phyloP scores from a whole-genome alignment of 108 stramenopile genomes.

The Cylindrotheca closterium region DNA sequence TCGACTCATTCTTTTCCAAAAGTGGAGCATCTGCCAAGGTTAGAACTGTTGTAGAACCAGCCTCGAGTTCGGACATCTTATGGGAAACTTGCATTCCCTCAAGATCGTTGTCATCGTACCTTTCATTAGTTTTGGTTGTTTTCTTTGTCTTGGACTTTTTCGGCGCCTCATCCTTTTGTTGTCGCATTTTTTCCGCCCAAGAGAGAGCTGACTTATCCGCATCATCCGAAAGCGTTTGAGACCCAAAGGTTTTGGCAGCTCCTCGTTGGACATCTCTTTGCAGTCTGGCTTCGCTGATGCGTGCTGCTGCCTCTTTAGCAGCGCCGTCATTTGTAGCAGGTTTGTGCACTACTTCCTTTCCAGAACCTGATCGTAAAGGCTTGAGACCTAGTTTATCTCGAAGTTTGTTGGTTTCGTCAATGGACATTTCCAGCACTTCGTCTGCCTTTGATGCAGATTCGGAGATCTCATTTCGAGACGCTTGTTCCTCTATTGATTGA shows the following conservation, averaged over 20 bases:
- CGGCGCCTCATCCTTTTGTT: conserved; percentile 15
- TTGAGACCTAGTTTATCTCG: conserved; percentile 66
- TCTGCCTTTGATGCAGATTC: conserved; percentile 8
- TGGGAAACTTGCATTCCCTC: conserved; percentile 74
- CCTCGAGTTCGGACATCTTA: conserved; percentile 46
- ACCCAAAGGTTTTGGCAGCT: conserved; percentile 27
- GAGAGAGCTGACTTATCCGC: conserved; percentile 34
- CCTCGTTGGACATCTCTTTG: conserved; percentile 51
- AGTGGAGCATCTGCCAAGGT: conserved; percentile 72
- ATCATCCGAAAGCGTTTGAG: conserved; percentile 29
- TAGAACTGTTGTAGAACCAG: conserved; percentile 65
- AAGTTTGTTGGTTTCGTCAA: conserved; percentile 80
- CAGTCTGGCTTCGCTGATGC: conserved; percentile 59
- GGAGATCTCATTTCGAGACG: neutral
- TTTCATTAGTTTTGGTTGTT: conserved; percentile 9
- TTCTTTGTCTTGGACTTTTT: conserved; percentile 28
- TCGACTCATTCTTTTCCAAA: conserved; percentile 9
- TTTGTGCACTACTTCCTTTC: conserved; percentile 45
- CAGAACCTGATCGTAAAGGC: conserved; percentile 35
- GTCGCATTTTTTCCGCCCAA: conserved; percentile 64
- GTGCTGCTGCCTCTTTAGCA: conserved; percentile 33
- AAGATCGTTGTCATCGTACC: conserved; percentile 59
- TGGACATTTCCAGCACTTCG: conserved; percentile 52
- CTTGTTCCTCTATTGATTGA: neutral
- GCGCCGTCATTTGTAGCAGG: conserved; percentile 54